Percentiles rank a stretch among this genome's conserved stretches.
These are phyloP conservation scores for Akanthomyces lecanii DNA, from an alignment of 2,329 filamentous ascomycete genomes.

Conservation along the genomic window DNA sequence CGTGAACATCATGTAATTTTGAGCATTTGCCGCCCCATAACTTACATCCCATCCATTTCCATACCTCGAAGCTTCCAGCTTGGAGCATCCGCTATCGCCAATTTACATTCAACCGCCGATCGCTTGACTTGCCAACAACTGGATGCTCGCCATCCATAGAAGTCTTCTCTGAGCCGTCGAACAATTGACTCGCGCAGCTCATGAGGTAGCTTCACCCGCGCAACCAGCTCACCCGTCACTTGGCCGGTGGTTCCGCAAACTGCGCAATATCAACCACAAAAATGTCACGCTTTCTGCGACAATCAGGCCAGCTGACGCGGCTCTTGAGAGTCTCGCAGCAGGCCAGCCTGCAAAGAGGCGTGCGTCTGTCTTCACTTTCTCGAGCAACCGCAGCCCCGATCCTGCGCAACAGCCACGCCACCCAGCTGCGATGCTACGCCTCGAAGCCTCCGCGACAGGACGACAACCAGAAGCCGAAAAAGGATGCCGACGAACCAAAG, in stretches of 20 bases:
- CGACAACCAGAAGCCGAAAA: slow-evolving; percentile 28
- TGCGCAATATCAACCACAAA: slow-evolving; percentile 29
- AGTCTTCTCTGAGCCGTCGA: slow-evolving; percentile 17
- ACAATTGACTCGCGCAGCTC: slow-evolving; percentile 25
- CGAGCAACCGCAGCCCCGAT: slow-evolving; percentile 31
- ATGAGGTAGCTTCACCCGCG: slow-evolving; percentile 29
- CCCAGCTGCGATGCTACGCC: slow-evolving; percentile 35
- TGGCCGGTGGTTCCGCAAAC: slow-evolving; percentile 33
- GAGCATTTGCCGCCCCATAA: slow-evolving; percentile 9
- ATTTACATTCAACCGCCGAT: slow-evolving; percentile 7
- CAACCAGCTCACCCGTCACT: slow-evolving; percentile 22
- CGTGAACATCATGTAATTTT: slow-evolving; percentile 18
- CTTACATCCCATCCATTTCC: background rate
- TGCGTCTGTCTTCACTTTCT: slow-evolving; percentile 32
- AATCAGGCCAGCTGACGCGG: slow-evolving; percentile 62
- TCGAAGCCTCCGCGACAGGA: slow-evolving; percentile 36
- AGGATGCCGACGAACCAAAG: slow-evolving; percentile 24
- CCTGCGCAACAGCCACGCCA: slow-evolving; percentile 31
- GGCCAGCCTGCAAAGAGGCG: slow-evolving; percentile 44
- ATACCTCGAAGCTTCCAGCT: slow-evolving; percentile 12
- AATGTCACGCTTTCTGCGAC: slow-evolving; percentile 65
- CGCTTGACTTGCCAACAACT: background rate
- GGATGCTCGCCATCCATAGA: slow-evolving; percentile 2
- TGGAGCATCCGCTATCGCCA: slow-evolving; percentile 6
- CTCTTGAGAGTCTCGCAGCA: slow-evolving; percentile 55